A percentile compares a stretch with the other conserved stretches of the same genome.
Evolutionary conservation across 768 basidiomycete species (phyloP).

Genomic region (Clitopilus passeckerianus): DNA sequence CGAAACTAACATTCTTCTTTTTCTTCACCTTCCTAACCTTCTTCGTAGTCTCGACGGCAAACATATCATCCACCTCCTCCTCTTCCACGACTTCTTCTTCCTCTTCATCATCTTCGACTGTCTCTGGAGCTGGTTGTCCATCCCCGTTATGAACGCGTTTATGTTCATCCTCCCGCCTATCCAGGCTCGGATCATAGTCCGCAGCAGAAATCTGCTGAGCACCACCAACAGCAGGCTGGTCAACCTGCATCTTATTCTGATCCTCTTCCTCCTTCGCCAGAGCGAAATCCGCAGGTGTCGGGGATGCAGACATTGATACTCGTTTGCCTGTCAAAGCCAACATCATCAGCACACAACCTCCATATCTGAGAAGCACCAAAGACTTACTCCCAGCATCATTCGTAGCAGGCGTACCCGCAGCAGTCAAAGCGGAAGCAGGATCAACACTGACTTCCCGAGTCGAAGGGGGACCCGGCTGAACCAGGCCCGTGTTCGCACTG

Average conservation of each 20-base stretch:
- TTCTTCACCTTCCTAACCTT: conserved; percentile 55
- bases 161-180: conserved; percentile 81
- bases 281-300: conserved; percentile 55
- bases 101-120: conserved; percentile 36
- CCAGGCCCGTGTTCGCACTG: conserved; percentile 40
- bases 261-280: conserved; percentile 63
- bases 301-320: conserved; percentile 54
- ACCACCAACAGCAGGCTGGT: conserved; percentile 36
- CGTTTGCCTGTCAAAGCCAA: conserved; percentile 32
- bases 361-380: neutral
- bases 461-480: no score
- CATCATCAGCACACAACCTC: no score
- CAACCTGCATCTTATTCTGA: conserved; percentile 31
- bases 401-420: neutral
- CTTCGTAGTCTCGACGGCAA: conserved; percentile 59
- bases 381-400: conserved; percentile 10
- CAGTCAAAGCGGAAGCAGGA: conserved; percentile 1
- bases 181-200: conserved; percentile 79
- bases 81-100: conserved; percentile 69
- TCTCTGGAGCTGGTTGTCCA: conserved; percentile 18
- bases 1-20: conserved; percentile 44
- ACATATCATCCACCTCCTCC: conserved; percentile 95
- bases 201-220: conserved; percentile 82
- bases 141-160: conserved; percentile 38
- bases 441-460: neutral